Percentiles rank a stretch among this genome's conserved stretches.
phyloP scores from a whole-genome alignment of 371 early-diverging fungal genomes.

The Gilbertella persicaria region DNA sequence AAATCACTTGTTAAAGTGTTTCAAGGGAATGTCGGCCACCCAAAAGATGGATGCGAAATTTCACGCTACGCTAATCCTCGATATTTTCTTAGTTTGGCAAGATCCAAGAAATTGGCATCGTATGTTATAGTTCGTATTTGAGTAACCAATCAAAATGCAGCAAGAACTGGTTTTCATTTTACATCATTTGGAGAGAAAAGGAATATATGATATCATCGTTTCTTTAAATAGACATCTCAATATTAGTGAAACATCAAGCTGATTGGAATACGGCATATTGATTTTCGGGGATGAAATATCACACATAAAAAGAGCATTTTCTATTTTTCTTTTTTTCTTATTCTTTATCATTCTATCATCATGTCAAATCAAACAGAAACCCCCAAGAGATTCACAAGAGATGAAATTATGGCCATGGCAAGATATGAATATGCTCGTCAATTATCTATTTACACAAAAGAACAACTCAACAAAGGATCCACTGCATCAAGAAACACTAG shows the following conservation, averaged over 20 bases:
- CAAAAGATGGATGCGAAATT: no score
- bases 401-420: constrained; percentile 42
- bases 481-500: not conserved
- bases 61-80: no score
- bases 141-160: constrained; percentile 3
- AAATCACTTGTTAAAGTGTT: no score
- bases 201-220: constrained; percentile 3
- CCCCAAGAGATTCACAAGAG: constrained; percentile 21
- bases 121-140: not conserved
- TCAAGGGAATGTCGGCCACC: no score
- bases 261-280: not conserved
- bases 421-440: constrained; percentile 49
- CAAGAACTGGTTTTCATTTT: no score
- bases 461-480: constrained; percentile 15
- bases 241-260: not conserved
- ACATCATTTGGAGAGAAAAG: not conserved
- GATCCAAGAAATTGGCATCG: not conserved
- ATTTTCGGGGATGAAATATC: not conserved
- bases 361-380: not conserved
- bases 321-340: not conserved
- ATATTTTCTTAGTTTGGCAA: not conserved
- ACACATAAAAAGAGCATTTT: not conserved
- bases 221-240: not conserved
- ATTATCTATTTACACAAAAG: constrained; percentile 30
- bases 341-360: not conserved